Percentiles rank a stretch among this genome's conserved stretches.
Evolutionary conservation across 805 yeast genomes (phyloP).

Genomic region (Candida sonorensis): DNA sequence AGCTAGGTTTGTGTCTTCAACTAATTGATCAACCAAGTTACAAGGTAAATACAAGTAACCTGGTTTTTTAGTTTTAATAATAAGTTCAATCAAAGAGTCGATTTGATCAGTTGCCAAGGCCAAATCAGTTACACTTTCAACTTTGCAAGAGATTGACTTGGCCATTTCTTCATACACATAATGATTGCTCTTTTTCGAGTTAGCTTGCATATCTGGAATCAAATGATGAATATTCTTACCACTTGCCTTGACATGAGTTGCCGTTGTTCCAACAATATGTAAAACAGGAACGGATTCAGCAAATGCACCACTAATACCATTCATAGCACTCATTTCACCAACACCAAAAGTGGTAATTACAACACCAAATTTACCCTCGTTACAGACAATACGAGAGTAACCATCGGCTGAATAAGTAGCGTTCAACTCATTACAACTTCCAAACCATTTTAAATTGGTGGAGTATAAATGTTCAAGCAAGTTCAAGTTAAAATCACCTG

Average conservation of each 20-base stretch:
- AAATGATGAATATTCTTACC: slow-evolving; percentile 50
- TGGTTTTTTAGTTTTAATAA: slow-evolving; percentile 59
- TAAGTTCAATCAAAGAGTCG: slow-evolving; percentile 55
- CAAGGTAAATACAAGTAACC: slow-evolving; percentile 77
- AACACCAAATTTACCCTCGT: slow-evolving; percentile 47
- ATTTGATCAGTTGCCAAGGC: slow-evolving; percentile 49
- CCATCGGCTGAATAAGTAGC: slow-evolving; percentile 92
- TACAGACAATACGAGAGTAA: slow-evolving; percentile 55
- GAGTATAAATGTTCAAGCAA: slow-evolving; percentile 63
- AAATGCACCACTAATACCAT: slow-evolving; percentile 77
- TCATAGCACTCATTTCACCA: slow-evolving; percentile 80
- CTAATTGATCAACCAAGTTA: slow-evolving; percentile 47
- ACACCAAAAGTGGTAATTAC: slow-evolving; percentile 76
- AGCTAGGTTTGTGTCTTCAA: slow-evolving; percentile 28
- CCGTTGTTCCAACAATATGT: slow-evolving; percentile 80
- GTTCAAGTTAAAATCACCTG: slow-evolving; percentile 69
- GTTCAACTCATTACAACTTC: slow-evolving; percentile 83
- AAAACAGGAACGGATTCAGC: slow-evolving; percentile 76
- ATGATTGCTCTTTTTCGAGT: slow-evolving; percentile 51
- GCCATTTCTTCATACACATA: slow-evolving; percentile 60
- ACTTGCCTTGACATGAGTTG: slow-evolving; percentile 21
- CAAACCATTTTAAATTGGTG: slow-evolving; percentile 58
- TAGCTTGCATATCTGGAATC: slow-evolving; percentile 41
- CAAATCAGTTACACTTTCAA: slow-evolving; percentile 41
- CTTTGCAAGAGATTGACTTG: slow-evolving; percentile 46